These are phyloP conservation scores for Xylariaceae sp. DNA, from an alignment of 2,329 filamentous ascomycete species.

Conservation along the genomic window DNA sequence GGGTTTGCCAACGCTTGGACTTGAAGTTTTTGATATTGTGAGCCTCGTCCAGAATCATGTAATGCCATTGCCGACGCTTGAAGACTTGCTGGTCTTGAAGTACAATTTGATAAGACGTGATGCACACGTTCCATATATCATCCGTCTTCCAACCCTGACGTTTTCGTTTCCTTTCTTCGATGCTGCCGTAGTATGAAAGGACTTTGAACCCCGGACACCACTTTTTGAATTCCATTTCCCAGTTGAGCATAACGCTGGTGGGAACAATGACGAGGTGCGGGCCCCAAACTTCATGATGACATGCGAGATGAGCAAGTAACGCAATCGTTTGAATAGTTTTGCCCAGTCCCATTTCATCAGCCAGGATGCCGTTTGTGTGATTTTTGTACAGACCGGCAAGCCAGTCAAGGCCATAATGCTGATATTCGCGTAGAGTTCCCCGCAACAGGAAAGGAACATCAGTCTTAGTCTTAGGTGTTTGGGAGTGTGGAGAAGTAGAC, in stretches of 20 bases:
- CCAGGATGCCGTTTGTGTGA: slow-evolving; percentile 90
- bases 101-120: slow-evolving; percentile 96
- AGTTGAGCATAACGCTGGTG: slow-evolving; percentile 97
- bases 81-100: slow-evolving; percentile 92
- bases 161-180: slow-evolving; percentile 88
- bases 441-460: slow-evolving; percentile 79
- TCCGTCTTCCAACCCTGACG: slow-evolving; percentile 91
- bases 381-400: slow-evolving; percentile 88
- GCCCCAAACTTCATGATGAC: slow-evolving; percentile 87
- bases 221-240: slow-evolving; percentile 99
- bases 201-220: slow-evolving; percentile 98
- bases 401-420: slow-evolving; percentile 97
- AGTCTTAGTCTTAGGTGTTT: slow-evolving; percentile 53
- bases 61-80: slow-evolving; percentile 90
- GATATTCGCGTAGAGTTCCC: slow-evolving; percentile 88
- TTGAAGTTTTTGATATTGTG: slow-evolving; percentile 99
- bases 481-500: slow-evolving; percentile 34
- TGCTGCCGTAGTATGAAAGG: slow-evolving; percentile 90
- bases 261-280: slow-evolving; percentile 94
- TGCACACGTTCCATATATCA: slow-evolving; percentile 93
- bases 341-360: slow-evolving; percentile 96
- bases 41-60: slow-evolving; percentile 96
- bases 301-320: slow-evolving; percentile 85
- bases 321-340: slow-evolving; percentile 99
- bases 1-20: slow-evolving; percentile 91